A percentile compares a stretch with the other conserved stretches of the same genome.
Conservation (phyloP, 2,329 filamentous ascomycete species). For the Didymella segeticola region DNA sequence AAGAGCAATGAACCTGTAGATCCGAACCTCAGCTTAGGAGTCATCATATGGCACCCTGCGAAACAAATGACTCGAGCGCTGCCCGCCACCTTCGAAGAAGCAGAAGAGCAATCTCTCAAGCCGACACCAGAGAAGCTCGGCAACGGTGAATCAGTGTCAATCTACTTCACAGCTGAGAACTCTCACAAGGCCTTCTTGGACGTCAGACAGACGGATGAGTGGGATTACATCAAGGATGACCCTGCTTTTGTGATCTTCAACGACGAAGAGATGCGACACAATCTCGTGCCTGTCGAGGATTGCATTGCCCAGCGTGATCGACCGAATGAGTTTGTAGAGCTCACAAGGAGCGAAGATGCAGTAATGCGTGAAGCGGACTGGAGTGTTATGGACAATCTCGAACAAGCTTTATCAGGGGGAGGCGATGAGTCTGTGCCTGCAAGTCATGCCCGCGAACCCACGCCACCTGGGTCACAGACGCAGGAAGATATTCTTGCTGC, state of each 20-base stretch:
- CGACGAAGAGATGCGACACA: slow-evolving; percentile 45
- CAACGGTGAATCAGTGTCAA: slow-evolving; percentile 57
- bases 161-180: slow-evolving; percentile 55
- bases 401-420: slow-evolving; percentile 45
- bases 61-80: slow-evolving; percentile 52
- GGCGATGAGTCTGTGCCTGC: slow-evolving; percentile 19
- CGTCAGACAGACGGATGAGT: slow-evolving; percentile 58
- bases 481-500: slow-evolving; percentile 48
- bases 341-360: slow-evolving; percentile 36
- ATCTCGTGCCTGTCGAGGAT: slow-evolving; percentile 52
- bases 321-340: slow-evolving; percentile 37
- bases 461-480: slow-evolving; percentile 23
- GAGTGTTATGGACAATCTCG: slow-evolving; percentile 50
- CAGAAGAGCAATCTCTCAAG: slow-evolving; percentile 52
- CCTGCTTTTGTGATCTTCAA: slow-evolving; percentile 58
- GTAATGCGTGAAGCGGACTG: slow-evolving; percentile 45
- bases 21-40: slow-evolving; percentile 53
- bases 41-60: slow-evolving; percentile 55
- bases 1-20: slow-evolving; percentile 55
- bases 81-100: slow-evolving; percentile 53
- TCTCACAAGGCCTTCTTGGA: slow-evolving; percentile 54
- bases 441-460: background rate
- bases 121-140: slow-evolving; percentile 44
- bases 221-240: slow-evolving; percentile 58
- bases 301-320: slow-evolving; percentile 51